phyloP scores from a whole-genome alignment of 2,329 filamentous ascomycete species.

The Nigrospora sphaerica region DNA sequence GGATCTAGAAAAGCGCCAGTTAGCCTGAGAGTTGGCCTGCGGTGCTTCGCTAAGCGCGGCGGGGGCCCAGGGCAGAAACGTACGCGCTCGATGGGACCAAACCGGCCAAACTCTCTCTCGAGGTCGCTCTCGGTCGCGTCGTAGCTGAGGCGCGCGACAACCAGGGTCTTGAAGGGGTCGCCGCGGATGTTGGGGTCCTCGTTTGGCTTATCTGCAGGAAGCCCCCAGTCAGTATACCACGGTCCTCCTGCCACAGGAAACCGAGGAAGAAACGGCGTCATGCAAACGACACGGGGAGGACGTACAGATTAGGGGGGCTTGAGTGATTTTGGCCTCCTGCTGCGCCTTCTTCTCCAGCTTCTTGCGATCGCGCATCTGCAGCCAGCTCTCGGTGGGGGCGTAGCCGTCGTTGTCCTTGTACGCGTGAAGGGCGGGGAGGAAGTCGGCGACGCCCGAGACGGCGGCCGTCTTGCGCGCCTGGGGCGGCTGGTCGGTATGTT shows the following conservation, averaged over 20 bases:
- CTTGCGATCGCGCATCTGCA: constrained; percentile 78
- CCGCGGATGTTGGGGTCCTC: constrained; percentile 86
- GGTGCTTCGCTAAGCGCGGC: neutral
- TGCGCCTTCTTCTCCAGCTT: constrained; percentile 71
- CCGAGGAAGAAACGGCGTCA: neutral
- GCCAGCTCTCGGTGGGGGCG: constrained; percentile 83
- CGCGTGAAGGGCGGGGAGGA: constrained; percentile 63
- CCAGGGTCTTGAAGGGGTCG: constrained; percentile 91
- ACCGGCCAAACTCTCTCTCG: constrained; percentile 87
- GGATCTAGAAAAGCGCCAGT: constrained; percentile 54
- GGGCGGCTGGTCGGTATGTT: constrained; percentile 73
- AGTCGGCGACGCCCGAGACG: constrained; percentile 68
- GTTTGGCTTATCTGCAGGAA: constrained; percentile 61
- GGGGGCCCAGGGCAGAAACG: constrained; percentile 18
- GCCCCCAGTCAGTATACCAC: constrained; percentile 8
- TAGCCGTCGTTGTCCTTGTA: constrained; percentile 76
- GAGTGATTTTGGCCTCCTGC: constrained; percentile 55
- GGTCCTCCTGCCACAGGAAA: neutral
- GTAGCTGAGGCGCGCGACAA: constrained; percentile 85
- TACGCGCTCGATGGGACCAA: constrained; percentile 89
- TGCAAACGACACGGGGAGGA: constrained; percentile 2
- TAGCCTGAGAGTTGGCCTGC: neutral
- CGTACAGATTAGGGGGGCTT: constrained; percentile 59
- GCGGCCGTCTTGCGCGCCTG: constrained; percentile 71
- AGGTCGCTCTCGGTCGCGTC: constrained; percentile 84